Conservation (phyloP, 495 filamentous ascomycete species). For the Aspergillus asperescens region DNA sequence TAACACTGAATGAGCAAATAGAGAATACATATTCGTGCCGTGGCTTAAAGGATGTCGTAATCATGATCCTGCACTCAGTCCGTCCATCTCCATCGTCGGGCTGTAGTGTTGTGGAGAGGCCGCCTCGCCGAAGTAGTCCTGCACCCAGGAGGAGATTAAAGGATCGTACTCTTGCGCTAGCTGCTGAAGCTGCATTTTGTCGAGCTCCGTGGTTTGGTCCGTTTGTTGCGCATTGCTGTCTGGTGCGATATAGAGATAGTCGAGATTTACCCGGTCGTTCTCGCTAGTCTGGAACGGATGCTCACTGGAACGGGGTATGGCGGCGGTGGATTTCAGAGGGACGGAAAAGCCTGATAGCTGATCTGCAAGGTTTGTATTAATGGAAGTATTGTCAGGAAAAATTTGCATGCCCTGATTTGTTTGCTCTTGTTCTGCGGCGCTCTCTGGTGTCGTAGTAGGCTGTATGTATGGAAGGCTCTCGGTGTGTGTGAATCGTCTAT, state of each 20-base stretch:
- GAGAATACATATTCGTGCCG: too few relatives aligned
- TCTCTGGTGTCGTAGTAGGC: neutral
- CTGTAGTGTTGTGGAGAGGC: neutral
- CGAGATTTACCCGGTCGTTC: slow-evolving; percentile 8
- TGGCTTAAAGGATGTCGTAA: too few relatives aligned
- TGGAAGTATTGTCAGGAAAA: slow-evolving; percentile 1
- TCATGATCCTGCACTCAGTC: too few relatives aligned
- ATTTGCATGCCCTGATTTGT: slow-evolving; percentile 3
- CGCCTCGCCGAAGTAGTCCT: slow-evolving; percentile 11
- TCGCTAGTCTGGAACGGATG: too few relatives aligned
- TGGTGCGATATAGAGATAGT: slow-evolving; percentile 12
- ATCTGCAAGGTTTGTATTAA: neutral
- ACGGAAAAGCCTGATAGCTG: neutral
- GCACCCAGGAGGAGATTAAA: slow-evolving; percentile 10
- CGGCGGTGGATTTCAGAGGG: too few relatives aligned
- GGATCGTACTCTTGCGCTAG: slow-evolving; percentile 12
- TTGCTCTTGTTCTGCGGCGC: neutral
- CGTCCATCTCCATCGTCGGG: slow-evolving; percentile 4
- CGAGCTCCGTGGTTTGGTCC: slow-evolving; percentile 1
- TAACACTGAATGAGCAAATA: too few relatives aligned
- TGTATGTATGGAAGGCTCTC: neutral
- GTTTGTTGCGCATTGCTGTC: neutral
- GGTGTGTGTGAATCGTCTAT: neutral
- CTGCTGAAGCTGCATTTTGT: slow-evolving; percentile 5
- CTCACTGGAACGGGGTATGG: too few relatives aligned